These are phyloP conservation scores for Pelargonium fulgidum DNA, from an alignment of 441 rosid species.

Conservation along the genomic window DNA sequence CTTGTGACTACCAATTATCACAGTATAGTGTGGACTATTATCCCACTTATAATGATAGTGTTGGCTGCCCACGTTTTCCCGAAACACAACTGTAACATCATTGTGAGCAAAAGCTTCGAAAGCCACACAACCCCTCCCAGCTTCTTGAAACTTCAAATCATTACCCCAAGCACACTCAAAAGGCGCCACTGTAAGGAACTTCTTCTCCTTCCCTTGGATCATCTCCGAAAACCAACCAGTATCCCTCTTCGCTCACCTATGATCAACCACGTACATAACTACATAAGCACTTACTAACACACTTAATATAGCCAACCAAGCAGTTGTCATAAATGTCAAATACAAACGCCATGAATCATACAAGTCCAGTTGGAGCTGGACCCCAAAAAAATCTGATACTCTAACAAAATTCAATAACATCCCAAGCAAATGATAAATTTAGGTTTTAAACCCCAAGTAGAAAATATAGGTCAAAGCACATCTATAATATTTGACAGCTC, in stretches of 20 bases:
- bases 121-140: constrained; percentile 95
- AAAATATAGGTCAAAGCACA: constrained; percentile 9
- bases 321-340: neutral
- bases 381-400: neutral
- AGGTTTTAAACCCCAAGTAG: neutral
- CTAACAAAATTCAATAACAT: neutral
- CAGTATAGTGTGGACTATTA: constrained; percentile 87
- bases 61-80: constrained; percentile 90
- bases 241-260: constrained; percentile 12
- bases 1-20: constrained; percentile 89
- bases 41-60: constrained; percentile 94
- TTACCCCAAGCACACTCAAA: constrained; percentile 98
- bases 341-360: neutral
- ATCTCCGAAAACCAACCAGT: constrained; percentile 18
- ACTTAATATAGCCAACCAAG: constrained; percentile 2
- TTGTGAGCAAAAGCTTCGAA: constrained; percentile 95
- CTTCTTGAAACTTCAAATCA: constrained; percentile 82
- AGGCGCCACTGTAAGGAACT: constrained; percentile 83
- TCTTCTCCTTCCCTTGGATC: constrained; percentile 56
- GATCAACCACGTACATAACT: constrained; percentile 1
- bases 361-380: neutral
- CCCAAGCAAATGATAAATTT: neutral
- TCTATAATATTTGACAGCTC: constrained; percentile 9
- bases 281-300: neutral
- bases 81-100: constrained; percentile 91